Evolutionary conservation across 768 basidiomycete species (phyloP), one percentile per base, ranked within the genome.

Genomic region (Cystobasidium ongulense): DNA sequence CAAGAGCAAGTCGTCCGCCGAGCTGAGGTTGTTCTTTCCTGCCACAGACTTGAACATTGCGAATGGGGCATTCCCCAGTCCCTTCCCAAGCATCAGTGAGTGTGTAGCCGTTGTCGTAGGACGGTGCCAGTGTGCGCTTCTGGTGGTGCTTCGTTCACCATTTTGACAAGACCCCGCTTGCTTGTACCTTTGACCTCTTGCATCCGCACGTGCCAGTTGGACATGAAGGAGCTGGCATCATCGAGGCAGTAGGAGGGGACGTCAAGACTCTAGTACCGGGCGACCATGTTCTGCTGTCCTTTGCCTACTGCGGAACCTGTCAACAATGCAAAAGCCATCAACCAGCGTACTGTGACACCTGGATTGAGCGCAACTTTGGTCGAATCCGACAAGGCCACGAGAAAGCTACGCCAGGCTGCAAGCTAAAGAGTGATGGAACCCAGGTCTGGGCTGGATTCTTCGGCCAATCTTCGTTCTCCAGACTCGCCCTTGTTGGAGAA

Each of bases 251-350:
- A 11, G 66, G 66, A 15, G 11, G 11, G 2, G n/a, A 70, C 1
- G 66, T 70, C 66, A 70, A 43, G 35, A 3, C 1, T 25, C 11
- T 70, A 35, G n/a, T n/a, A 66, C 41, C 29, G 5, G 66, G 66
- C 36, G 66, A 70, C 35, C 35, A 25, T 46, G 66, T 70, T 18
- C 35, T 70, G 17, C 50, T 70, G 8, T 50, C 66, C 53, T 70
- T 43, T 35, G 66, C 66, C 21, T 36, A 38, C 63, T 70, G 66
- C 25, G 25, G 27, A 17, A 54, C 4, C n/a, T 70, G 66, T 31
- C 35, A 39, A 52, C 41, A 54, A 23, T 70, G 66, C 36, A 4
- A 70, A 70, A 25, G 21, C 25, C n/a, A 66, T 18, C 64, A 41
- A 18, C 41, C 27, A 62, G 64, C 64, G 7, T 41, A 31, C 54